Base-by-base conservation (phyloP, 139 green algal species). In the Closterium sp. region DNA sequence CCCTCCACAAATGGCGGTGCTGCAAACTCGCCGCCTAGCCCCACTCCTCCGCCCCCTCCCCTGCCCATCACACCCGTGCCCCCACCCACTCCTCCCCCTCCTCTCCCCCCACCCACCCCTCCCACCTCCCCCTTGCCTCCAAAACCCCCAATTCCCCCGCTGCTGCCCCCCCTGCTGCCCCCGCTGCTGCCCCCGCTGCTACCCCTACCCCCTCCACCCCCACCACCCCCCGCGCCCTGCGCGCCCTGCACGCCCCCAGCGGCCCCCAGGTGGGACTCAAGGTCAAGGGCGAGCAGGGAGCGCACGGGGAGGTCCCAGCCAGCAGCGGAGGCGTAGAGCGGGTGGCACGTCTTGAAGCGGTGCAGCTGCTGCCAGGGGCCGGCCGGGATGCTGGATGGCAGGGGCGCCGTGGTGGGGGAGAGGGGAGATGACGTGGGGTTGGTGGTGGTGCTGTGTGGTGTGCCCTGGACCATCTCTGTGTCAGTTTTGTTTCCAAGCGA, bases 251-350 rank as follows among this genome's bases (percentile, higher is more conserved):
- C 17, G 62, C 62, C 62, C 62, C 13, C 3, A 50, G 38, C 38
- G 38, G 7, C 38, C 38, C 38, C 38, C 11, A 50, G 38, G 7
- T 50, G 38, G 38, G 38, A 50, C 38, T 50, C 38, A 17, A 50
- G 38, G 38, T 50, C 38, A 50, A 79, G 62, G 11, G 17, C 62
- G 1, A 79, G 62, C 62, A 79, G 62, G 62, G 62, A 22, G 62
- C 62, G 30, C 22, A 93, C 24, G 29, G 86, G 91, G 27, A 93
- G 87, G 70, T 93, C 32, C 91, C 91, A 93, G 32, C 91, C 91
- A 3, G 85, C 91, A 2, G 85, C 91, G 22, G 28, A 62, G 86
- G 27, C 29, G 88, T 93, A 93, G 85, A 38, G 27, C 32, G 50
- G 50, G 86, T 92, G 90, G 70, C 90, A 92, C 85, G 90, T 90